Percentiles rank a stretch among this genome's conserved stretches.
phyloP scores from a whole-genome alignment of 192 early-diverging fungal species.

The Coemansia guatemalensis region DNA sequence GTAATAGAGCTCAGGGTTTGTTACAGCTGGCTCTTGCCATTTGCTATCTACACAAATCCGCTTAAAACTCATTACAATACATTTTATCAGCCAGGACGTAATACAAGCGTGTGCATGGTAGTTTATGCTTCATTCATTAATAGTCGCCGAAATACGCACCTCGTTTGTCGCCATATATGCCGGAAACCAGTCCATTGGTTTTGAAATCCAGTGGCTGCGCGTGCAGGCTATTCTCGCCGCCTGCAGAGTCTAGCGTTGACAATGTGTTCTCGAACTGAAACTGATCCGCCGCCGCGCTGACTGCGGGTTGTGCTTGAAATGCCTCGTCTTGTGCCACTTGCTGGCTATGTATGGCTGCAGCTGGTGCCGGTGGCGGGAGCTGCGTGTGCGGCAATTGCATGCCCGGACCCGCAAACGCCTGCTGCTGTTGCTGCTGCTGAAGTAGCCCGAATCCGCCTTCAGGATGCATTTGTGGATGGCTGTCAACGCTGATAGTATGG shows the following conservation, averaged over 20 bases:
- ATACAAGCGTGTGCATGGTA: background rate
- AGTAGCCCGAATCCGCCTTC: constrained; percentile 22
- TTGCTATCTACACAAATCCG: constrained; percentile 39
- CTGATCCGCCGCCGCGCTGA: constrained; percentile 12
- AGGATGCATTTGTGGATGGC: constrained; percentile 17
- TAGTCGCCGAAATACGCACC: constrained; percentile 11
- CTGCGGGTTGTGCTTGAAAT: constrained; percentile 5
- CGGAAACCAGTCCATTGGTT: constrained; percentile 1
- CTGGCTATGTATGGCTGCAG: constrained; percentile 1
- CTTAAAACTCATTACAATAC: background rate
- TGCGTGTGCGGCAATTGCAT: constrained; percentile 18
- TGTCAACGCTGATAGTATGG: background rate
- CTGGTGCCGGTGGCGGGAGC: constrained; percentile 18
- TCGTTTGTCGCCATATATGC: constrained; percentile 23
- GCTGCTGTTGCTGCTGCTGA: constrained; percentile 15
- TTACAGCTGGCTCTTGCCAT: constrained; percentile 22
- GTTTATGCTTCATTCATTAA: background rate
- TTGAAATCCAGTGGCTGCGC: constrained; percentile 11
- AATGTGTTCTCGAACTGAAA: constrained; percentile 26
- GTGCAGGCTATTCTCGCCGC: constrained; percentile 2
- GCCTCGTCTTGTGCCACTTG: constrained; percentile 13
- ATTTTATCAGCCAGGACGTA: background rate
- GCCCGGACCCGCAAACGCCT: constrained; percentile 12
- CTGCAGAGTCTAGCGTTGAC: constrained; percentile 16
- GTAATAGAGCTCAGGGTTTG: constrained; percentile 1